phyloP scores from a whole-genome alignment of 148 eudicot genomes.

The Pharnaceum exiguum region DNA sequence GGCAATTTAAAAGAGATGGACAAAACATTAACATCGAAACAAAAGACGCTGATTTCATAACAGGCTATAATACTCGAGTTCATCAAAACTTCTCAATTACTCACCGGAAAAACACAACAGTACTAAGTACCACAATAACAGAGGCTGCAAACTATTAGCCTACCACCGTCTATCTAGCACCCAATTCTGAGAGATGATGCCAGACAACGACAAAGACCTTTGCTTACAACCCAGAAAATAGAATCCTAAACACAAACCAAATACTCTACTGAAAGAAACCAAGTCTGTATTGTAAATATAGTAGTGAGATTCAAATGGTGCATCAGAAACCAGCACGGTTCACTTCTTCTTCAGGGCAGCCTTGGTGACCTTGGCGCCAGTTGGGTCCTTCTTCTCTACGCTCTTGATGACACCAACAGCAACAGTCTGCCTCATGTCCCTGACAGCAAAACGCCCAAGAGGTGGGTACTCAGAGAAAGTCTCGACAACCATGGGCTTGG shows the following conservation, averaged over 20 bases:
- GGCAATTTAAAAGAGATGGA: too few species aligned
- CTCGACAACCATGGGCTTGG: constrained; percentile 53
- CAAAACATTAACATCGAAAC: too few species aligned
- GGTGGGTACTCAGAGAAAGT: constrained; percentile 43
- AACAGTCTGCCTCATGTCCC: constrained; percentile 49
- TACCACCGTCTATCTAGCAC: constrained; percentile 38
- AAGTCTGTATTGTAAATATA: constrained; percentile 1
- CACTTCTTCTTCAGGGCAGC: constrained; percentile 41
- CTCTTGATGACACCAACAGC: constrained; percentile 49
- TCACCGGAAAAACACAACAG: too few species aligned
- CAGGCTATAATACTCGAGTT: too few species aligned
- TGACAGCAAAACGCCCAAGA: constrained; percentile 40
- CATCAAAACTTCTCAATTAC: too few species aligned
- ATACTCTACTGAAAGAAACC: constrained; percentile 2
- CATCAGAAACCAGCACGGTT: background rate
- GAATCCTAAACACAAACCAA: background rate
- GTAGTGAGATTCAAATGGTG: background rate
- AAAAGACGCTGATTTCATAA: too few species aligned
- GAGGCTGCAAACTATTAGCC: background rate
- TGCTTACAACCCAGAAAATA: background rate
- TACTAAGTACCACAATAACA: background rate
- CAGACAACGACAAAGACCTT: constrained; percentile 3
- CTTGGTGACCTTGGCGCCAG: constrained; percentile 45
- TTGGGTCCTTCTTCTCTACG: constrained; percentile 49
- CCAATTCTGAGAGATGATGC: constrained; percentile 32